A percentile compares a stretch with the other conserved stretches of the same genome.
These are phyloP conservation scores for Talaromyces rugulosus DNA, from an alignment of 2,329 filamentous ascomycete species.

Conservation along the genomic window DNA sequence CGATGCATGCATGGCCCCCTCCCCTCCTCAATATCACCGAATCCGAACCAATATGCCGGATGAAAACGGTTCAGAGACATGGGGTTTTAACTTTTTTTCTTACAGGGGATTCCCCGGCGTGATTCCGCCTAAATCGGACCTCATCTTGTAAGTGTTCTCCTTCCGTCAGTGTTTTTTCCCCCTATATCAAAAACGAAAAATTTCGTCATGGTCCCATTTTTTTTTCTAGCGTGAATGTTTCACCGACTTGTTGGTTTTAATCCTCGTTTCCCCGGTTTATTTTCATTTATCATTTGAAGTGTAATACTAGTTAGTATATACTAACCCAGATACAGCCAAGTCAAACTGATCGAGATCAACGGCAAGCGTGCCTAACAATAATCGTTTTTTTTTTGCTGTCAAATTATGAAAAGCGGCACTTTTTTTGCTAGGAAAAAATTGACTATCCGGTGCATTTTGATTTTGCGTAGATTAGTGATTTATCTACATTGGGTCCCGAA, in stretches of 20 bases:
- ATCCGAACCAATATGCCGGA: neutral
- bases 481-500: too few relatives aligned
- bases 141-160: slow-evolving; percentile 70
- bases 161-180: neutral
- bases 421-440: too few relatives aligned
- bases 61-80: neutral
- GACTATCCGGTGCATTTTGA: too few relatives aligned
- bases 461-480: too few relatives aligned
- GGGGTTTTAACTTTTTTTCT: neutral
- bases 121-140: slow-evolving; percentile 69
- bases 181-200: neutral
- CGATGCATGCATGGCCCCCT: neutral
- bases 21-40: neutral
- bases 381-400: neutral
- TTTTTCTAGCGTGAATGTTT: neutral
- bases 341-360: slow-evolving; percentile 64
- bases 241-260: neutral
- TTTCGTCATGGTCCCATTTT: neutral
- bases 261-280: neutral
- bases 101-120: slow-evolving; percentile 70
- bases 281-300: neutral
- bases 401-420: neutral
- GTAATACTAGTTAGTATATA: neutral
- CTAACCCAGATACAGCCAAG: slow-evolving; percentile 49
- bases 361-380: slow-evolving; percentile 17